Evolutionary conservation across 1,284 basidiomycete species (phyloP).

Genomic region (Cryptococcus sp.): DNA sequence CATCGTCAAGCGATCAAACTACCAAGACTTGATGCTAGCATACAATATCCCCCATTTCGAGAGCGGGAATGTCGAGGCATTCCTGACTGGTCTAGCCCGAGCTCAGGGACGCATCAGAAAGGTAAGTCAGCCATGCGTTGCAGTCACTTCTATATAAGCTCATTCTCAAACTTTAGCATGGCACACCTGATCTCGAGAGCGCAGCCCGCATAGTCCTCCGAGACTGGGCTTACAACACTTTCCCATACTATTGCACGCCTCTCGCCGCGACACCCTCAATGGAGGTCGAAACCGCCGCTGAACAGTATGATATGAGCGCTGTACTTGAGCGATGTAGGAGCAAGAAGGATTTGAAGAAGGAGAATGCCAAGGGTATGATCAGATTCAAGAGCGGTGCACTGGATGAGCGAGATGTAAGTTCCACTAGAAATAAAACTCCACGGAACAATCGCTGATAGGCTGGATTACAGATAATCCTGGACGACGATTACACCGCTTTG

Average conservation of each 20-base stretch:
- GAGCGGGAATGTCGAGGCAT: slow-evolving; percentile 69
- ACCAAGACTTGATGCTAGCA: slow-evolving; percentile 83
- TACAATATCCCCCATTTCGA: slow-evolving; percentile 85
- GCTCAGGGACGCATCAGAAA: slow-evolving; percentile 78
- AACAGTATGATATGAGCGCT: slow-evolving; percentile 47
- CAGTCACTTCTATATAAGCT: background rate
- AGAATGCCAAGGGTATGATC: slow-evolving; percentile 56
- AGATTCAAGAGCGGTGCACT: slow-evolving; percentile 59
- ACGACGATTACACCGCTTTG: slow-evolving; percentile 58
- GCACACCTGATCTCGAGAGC: slow-evolving; percentile 74
- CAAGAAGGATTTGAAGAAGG: slow-evolving; percentile 60
- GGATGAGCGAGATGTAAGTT: slow-evolving; percentile 59
- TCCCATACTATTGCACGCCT: slow-evolving; percentile 75
- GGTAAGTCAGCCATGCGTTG: slow-evolving; percentile 53
- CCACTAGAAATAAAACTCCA: background rate
- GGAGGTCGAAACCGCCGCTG: slow-evolving; percentile 24
- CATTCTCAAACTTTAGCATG: slow-evolving; percentile 54
- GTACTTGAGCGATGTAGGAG: slow-evolving; percentile 65
- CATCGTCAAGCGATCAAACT: slow-evolving; percentile 70
- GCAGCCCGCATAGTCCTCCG: slow-evolving; percentile 81
- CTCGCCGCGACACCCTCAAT: slow-evolving; percentile 46
- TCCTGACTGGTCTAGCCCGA: slow-evolving; percentile 81
- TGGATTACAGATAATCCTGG: slow-evolving; percentile 54
- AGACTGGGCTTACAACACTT: slow-evolving; percentile 82
- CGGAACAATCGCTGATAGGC: slow-evolving; percentile 8